These are phyloP conservation scores for Colletotrichum sp. DNA, from an alignment of 2,329 filamentous ascomycete genomes.

Conservation along the genomic window DNA sequence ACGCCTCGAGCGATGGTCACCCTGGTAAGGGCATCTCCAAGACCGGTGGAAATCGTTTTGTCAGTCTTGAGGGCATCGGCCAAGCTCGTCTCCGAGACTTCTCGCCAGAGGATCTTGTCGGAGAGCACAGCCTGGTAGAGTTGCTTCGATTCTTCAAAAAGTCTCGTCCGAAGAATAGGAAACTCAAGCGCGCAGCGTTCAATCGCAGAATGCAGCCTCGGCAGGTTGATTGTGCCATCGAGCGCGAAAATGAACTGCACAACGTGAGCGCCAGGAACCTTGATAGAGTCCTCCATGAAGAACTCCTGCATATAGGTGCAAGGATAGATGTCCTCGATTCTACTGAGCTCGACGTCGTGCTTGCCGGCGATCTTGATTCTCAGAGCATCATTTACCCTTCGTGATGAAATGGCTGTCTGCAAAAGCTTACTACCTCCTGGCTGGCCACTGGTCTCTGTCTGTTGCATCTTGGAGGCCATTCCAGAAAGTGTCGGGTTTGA, in stretches of 20 bases:
- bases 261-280: background rate
- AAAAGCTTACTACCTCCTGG: too few relatives aligned
- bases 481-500: slow-evolving; percentile 9
- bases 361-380: background rate
- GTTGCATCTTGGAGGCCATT: slow-evolving; percentile 8
- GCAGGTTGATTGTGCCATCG: background rate
- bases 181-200: background rate
- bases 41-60: background rate
- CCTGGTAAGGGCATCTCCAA: background rate
- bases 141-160: background rate
- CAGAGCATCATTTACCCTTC: background rate
- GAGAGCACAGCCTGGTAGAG: background rate
- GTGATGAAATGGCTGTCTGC: background rate
- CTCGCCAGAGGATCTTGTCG: background rate
- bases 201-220: background rate
- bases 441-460: background rate
- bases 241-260: background rate
- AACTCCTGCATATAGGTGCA: background rate
- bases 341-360: background rate
- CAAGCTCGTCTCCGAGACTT: background rate
- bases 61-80: background rate
- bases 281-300: background rate
- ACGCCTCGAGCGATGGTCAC: background rate
- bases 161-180: background rate
- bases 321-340: background rate